Evolutionary conservation across 257 asterid genomes (phyloP), one percentile per base, ranked within the genome.

Genomic region (Nicotiana tomentosiformis): DNA sequence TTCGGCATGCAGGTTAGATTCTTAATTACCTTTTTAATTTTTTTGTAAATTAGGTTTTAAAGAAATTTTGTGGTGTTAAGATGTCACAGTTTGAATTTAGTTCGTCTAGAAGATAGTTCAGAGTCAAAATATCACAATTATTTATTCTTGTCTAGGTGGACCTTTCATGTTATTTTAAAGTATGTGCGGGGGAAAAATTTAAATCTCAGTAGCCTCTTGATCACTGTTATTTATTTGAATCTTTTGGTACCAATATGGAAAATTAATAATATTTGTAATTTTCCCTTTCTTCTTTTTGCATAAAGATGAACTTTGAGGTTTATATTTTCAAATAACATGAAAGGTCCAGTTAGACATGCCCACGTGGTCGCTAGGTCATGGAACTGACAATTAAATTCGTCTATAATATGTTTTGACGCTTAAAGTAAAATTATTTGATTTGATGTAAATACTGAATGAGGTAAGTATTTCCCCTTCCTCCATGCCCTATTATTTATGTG

Each of bases 1-100:
- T 12, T n/a, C 17, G 66, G 39, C 5, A 49, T 66, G 83, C 78
- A 78, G 82, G 80, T 74, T 26, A 74, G 80, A 26, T 49, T 46
- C 10, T 58, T 79, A 11, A 12, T 12, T 65, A 14, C 32, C 16
- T 11, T 65, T 65, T 65, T 12, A 65, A 29, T 2, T 65, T n/a
- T 29, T 43, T 12, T 2, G 70, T 65, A 29, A 65, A 12, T 65
- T 62, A 4, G 39, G 70, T 64, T 65, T 5, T 5, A 5, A 20
- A 11, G 39, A 29, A 15, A 61, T 10, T 8, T 61, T 61, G 66
- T 20, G 66, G 8, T 10, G 1, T 53, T 15, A 53, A 53, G 58
- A 53, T 53, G 17, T 14, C 58, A 53, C 58, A 53, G 5, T 14
- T 53, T 53, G 58, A 53, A 53, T 14, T 14, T 5, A 53, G 18